Base-by-base conservation (phyloP, 2,329 filamentous ascomycete genomes). In the Venturia carpophila region DNA sequence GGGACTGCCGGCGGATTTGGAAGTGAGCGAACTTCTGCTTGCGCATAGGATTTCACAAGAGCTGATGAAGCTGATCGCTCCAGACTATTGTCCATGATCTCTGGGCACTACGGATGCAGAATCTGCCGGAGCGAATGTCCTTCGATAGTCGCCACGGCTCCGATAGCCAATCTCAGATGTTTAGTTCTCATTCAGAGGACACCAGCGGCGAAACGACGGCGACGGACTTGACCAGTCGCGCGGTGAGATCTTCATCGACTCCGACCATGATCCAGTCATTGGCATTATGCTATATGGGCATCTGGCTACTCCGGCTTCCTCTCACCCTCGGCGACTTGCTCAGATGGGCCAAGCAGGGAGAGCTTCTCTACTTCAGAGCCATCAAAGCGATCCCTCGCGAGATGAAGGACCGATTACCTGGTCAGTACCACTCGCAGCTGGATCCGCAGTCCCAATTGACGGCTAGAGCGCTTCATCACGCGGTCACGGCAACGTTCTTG, bases 281-380 rank as follows among this genome's bases (percentile, higher is more conserved):
- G 63, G 87, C 82, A 1, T 74, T 96, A 13, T 92, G 90, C 72
- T 97, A 97, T 76, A 75, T 97, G 42, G 92, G 86, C 1, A 86
- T 86, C 45, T 71, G 94, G 58, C 79, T 96, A 34, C 79, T 96
- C 69, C 85, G 88, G 65, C 79, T 94, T 65, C 91, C 92, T 0
- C 80, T 90, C n/a, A 85, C 87, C 27, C 78, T 93, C 9, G 87
- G 86, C 13, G 90, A 95, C 68, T 75, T 97, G 15, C 82, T 82
- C 68, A 72, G 73, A 56, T 96, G 90, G 86, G 84, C 84, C 19
- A 83, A 82, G 60, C 79, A 79, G 66, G 87, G 87, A 60, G 83
- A 88, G 65, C 80, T 97, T 34, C 82, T 88, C 0, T 97, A 88
- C 73, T 82, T 88, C 58, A 80, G 84, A 69, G 88, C 88, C 24